Conservation (phyloP, 2,329 filamentous ascomycete species). For the Cytospora piceicola region DNA sequence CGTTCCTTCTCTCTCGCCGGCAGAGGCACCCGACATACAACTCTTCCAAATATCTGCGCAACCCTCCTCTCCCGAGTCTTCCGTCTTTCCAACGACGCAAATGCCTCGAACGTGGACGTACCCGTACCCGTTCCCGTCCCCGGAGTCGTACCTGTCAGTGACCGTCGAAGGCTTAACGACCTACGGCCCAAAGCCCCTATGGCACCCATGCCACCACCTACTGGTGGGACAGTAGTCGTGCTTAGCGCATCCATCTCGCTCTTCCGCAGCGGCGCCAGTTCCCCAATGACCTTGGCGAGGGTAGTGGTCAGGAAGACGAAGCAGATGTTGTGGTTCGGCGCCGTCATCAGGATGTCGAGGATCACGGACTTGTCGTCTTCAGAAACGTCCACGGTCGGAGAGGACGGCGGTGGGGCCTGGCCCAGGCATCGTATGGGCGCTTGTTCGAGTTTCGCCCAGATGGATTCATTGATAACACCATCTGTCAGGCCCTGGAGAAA, state of each 20-base stretch:
- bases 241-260: slow-evolving; percentile 43
- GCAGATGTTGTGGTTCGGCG: slow-evolving; percentile 81
- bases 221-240: slow-evolving; percentile 29
- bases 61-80: slow-evolving; percentile 63
- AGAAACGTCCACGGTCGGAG: slow-evolving; percentile 28
- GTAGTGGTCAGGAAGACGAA: slow-evolving; percentile 87
- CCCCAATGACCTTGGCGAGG: slow-evolving; percentile 58
- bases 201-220: slow-evolving; percentile 27
- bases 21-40: slow-evolving; percentile 59
- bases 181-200: slow-evolving; percentile 43
- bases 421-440: slow-evolving; percentile 40
- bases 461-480: slow-evolving; percentile 70
- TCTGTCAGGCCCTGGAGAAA: slow-evolving; percentile 79
- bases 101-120: slow-evolving; percentile 35
- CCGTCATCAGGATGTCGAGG: slow-evolving; percentile 73
- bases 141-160: slow-evolving; percentile 24
- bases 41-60: slow-evolving; percentile 66
- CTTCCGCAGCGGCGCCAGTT: slow-evolving; percentile 49
- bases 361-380: slow-evolving; percentile 57
- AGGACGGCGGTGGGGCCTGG: slow-evolving; percentile 41
- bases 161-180: slow-evolving; percentile 52
- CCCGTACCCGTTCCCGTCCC: slow-evolving; percentile 34
- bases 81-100: slow-evolving; percentile 56
- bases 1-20: slow-evolving; percentile 56
- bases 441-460: slow-evolving; percentile 73